Evolutionary conservation across 768 basidiomycete species (phyloP), one percentile per base, ranked within the genome.

Genomic region (Chlorophyllum brunneum): DNA sequence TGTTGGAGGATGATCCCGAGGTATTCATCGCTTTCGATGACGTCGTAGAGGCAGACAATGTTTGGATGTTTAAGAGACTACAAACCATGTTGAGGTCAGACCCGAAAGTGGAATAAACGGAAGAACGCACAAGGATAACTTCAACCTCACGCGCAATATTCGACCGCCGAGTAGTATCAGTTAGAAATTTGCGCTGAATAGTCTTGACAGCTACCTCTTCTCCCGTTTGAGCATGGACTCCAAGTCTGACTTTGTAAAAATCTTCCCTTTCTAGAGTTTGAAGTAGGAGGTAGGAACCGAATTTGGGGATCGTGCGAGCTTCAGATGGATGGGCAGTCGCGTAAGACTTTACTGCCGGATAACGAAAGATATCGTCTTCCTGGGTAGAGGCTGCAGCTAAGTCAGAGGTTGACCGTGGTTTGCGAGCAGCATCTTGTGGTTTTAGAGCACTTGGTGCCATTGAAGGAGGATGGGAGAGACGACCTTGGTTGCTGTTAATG

Each of bases 1-100:
- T 95, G 98, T 67, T 98, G 97, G 56, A 99, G 83, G 60, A 99
- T 95, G 65, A 99, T 99, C 30, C 97, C 97, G 61, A 99, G 98
- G 71, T 98, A 98, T 70, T 97, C 97, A 76, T 98, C 97, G 1
- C 95, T 98, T 68, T 98, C 95, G 59, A 99, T 97, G 20, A 98
- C 95, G 65, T 99, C 97, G 79, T 95, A 98, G 39, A 98, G 75
- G 7, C 94, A 86, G 30, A 98, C 97, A 68, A 99, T 98, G 67
- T 98, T 98, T 0, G 97, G 97, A 59, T 99, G 97, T 65, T 93
- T 92, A 55, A 99, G 80, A 48, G 81, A 84, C 95, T 98, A 65
- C 6, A 60, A 33, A n/a, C n/a, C 33, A 44, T n/a, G 24, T 56
- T 45, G 56, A 64, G 45, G 65, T 61, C 41, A 58, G 34, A 22